Conservation (phyloP, 495 filamentous ascomycete species). For the Wilcoxina mikolae region DNA sequence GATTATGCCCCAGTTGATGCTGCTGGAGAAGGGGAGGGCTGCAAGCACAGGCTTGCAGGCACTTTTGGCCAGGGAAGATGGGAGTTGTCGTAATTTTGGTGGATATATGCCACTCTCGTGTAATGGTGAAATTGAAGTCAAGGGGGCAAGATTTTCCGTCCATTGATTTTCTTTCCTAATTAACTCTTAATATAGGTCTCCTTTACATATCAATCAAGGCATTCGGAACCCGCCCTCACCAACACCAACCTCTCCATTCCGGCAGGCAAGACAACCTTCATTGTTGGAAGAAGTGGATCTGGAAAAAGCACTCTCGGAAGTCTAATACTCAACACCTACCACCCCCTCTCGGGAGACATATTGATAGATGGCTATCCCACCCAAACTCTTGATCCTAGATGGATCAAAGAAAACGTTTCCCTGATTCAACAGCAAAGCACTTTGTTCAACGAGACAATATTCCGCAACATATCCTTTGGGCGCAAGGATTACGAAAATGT, state of each 20-base stretch:
- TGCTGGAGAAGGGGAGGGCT: constrained; percentile 64
- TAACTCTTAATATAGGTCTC: constrained; percentile 42
- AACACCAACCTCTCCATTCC: constrained; percentile 52
- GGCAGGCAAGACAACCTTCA: constrained; percentile 58
- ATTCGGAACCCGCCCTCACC: constrained; percentile 44
- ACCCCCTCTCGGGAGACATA: constrained; percentile 49
- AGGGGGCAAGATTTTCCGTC: constrained; percentile 40
- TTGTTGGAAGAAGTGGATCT: constrained; percentile 77
- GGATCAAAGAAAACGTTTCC: constrained; percentile 67
- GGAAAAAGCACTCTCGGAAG: constrained; percentile 85
- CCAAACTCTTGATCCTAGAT: constrained; percentile 46
- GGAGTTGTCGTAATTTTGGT: constrained; percentile 1
- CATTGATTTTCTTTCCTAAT: neutral
- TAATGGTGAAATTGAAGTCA: constrained; percentile 53
- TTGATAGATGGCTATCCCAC: constrained; percentile 51
- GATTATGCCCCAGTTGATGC: constrained; percentile 57
- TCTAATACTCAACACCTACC: constrained; percentile 63
- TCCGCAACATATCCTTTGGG: constrained; percentile 69
- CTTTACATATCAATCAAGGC: constrained; percentile 72
- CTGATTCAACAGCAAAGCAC: constrained; percentile 70
- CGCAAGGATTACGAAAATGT: constrained; percentile 36
- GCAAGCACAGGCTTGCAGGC: constrained; percentile 48
- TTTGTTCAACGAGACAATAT: constrained; percentile 72
- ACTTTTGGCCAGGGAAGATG: constrained; percentile 31
- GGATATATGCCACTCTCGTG: constrained; percentile 33